A percentile compares a stretch with the other conserved stretches of the same genome.
These are phyloP conservation scores for Phytophthora macrochlamydospora DNA, from an alignment of 352 stramenopile genomes.

Conservation along the genomic window DNA sequence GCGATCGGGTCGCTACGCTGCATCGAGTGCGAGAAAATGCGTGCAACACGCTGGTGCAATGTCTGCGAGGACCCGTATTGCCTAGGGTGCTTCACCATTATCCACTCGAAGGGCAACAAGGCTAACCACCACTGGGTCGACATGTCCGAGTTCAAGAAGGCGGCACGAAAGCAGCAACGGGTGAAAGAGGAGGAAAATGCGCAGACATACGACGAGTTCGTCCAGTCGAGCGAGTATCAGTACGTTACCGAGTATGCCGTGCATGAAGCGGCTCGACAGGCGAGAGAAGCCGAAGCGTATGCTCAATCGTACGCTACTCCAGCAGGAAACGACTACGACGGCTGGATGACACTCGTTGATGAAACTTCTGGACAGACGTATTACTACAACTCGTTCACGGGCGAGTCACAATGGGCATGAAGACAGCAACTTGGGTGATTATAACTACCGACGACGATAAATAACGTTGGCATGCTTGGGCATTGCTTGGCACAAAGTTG, in stretches of 20 bases:
- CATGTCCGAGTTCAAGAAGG: constrained; percentile 67
- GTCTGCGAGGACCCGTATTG: constrained; percentile 83
- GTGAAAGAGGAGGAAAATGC: constrained; percentile 54
- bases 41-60: constrained; percentile 76
- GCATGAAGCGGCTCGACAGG: constrained; percentile 26
- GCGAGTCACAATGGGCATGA: constrained; percentile 71
- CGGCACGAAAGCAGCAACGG: constrained; percentile 42
- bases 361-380: constrained; percentile 67
- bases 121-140: constrained; percentile 67
- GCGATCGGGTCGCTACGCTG: constrained; percentile 75
- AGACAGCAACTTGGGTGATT: not conserved
- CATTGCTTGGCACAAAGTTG: too few species aligned
- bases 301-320: constrained; percentile 6
- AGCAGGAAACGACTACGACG: constrained; percentile 20
- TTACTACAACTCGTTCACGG: constrained; percentile 78
- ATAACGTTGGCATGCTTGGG: not conserved
- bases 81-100: constrained; percentile 83
- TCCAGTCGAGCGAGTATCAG: constrained; percentile 78
- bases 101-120: constrained; percentile 86
- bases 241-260: constrained; percentile 64
- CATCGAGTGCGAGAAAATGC: constrained; percentile 88
- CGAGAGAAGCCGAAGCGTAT: constrained; percentile 24
- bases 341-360: constrained; percentile 69
- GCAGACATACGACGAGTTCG: constrained; percentile 80
- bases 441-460: constrained; percentile 10